These are phyloP conservation scores for Ophiocordyceps australis DNA, from an alignment of 2,329 filamentous ascomycete genomes.

Conservation along the genomic window DNA sequence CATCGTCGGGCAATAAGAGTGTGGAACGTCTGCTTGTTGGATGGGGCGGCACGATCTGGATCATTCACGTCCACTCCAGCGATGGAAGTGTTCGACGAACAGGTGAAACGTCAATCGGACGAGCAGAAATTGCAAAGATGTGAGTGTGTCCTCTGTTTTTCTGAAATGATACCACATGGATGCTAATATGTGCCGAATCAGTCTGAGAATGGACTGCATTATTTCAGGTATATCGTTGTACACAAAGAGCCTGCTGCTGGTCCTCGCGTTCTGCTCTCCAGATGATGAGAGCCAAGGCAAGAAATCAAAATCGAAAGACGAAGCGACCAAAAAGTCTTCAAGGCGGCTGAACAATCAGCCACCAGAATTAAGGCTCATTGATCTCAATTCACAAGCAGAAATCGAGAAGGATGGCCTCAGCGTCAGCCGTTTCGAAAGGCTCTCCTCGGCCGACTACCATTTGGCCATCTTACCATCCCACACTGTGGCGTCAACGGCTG, in stretches of 20 bases:
- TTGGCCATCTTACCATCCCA: conserved; percentile 64
- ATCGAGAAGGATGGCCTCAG: conserved; percentile 74
- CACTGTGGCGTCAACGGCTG: conserved; percentile 43
- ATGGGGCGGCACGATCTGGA: conserved; percentile 93
- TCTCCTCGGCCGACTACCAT: conserved; percentile 85
- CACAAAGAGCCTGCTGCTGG: conserved; percentile 75
- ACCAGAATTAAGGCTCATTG: conserved; percentile 81
- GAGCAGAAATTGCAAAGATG: conserved; percentile 85
- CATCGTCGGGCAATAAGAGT: conserved; percentile 23
- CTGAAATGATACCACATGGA: too few species aligned
- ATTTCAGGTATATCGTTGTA: conserved; percentile 95
- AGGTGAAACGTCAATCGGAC: conserved; percentile 58
- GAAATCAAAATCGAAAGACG: conserved; percentile 25
- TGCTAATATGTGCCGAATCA: conserved; percentile 12
- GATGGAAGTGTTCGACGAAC: conserved; percentile 45
- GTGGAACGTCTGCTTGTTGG: conserved; percentile 77
- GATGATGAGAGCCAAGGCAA: conserved; percentile 25
- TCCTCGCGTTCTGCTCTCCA: conserved; percentile 75
- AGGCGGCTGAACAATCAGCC: conserved; percentile 64
- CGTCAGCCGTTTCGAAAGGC: conserved; percentile 69
- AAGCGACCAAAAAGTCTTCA: conserved; percentile 45
- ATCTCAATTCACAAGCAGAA: conserved; percentile 72
- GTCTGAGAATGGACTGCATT: conserved; percentile 89
- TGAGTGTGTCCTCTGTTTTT: conserved; percentile 32
- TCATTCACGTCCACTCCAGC: conserved; percentile 75